phyloP scores from a whole-genome alignment of 2,329 filamentous ascomycete species.

The Paecilomyces niveus region DNA sequence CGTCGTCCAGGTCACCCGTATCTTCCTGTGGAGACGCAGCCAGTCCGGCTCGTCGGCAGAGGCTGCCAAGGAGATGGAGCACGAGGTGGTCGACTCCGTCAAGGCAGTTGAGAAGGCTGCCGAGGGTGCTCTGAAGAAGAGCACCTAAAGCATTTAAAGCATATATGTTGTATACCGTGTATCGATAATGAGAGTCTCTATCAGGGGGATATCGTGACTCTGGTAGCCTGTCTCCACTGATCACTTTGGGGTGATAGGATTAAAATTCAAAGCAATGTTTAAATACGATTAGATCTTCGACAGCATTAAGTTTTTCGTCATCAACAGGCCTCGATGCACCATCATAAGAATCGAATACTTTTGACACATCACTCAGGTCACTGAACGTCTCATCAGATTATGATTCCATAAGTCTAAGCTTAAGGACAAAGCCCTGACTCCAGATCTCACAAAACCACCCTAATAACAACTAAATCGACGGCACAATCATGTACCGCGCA shows the following conservation, averaged over 20 bases:
- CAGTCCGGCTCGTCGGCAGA: slow-evolving; percentile 44
- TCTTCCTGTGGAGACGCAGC: slow-evolving; percentile 54
- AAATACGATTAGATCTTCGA: background rate
- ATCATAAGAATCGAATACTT: background rate
- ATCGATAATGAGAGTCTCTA: background rate
- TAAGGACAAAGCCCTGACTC: no score
- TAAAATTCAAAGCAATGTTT: background rate
- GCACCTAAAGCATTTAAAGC: background rate
- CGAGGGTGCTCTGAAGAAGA: background rate
- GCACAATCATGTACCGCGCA: no score
- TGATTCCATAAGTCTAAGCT: no score
- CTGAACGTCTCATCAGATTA: no score
- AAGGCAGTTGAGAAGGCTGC: slow-evolving; percentile 24
- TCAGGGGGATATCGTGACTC: background rate
- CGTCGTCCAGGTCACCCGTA: slow-evolving; percentile 71
- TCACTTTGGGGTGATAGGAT: background rate
- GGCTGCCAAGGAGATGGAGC: slow-evolving; percentile 32
- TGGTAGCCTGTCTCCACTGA: background rate
- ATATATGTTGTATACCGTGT: background rate
- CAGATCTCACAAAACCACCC: no score
- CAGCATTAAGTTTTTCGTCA: background rate
- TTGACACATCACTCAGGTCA: background rate
- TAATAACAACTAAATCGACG: no score
- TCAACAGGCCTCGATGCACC: background rate
- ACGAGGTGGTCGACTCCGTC: slow-evolving; percentile 28